Base-by-base conservation (phyloP, 257 asterid genomes). In the Solanum chmielewskii region DNA sequence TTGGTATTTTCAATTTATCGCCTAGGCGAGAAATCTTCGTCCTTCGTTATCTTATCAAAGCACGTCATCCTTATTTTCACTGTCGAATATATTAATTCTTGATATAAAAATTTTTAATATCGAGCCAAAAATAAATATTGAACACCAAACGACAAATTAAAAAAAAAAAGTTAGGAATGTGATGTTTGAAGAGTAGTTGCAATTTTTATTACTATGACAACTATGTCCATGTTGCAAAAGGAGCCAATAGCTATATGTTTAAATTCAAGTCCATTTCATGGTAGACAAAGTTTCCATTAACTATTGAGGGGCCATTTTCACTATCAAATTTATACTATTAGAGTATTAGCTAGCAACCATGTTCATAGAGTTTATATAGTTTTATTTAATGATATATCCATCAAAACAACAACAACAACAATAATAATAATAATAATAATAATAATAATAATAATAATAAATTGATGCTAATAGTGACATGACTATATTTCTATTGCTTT, bases 391-490 rank as follows among this genome's bases (percentile, higher is more conserved):
- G 42, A 0, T 47, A 14, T 59, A 11, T 21, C 4, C 7, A 21
- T 56, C 15, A 13, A 29, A 29, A 81, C 9, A 27, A 9, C 4
- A 47, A 82, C 6, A 25, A 66, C 2, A 11, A n/a, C 1, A 10
- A 23, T 3, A 62, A 62, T 3, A 59, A 62, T 10, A 21, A 62
- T 9, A 21, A 60, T 21, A 59, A 7, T 59, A 59, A 49, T 49
- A 15, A 33, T 33, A 33, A 33, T 33, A 33, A 33, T 33, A 33
- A 33, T 33, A 33, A 33, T 33, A 44, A 80, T 1, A 3, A 76
- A 7, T 37, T 73, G 81, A 41, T 41, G 88, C 56, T 41, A 74
- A 81, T 87, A 88, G 89, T 59, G 91, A 89, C 93, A 25, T 59
- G 88, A 84, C 88, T 52, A 37, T 52, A 45, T 86, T 78, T 78